Base-by-base conservation (phyloP, 1,284 basidiomycete genomes). In the Apiotrichum domesticum region DNA sequence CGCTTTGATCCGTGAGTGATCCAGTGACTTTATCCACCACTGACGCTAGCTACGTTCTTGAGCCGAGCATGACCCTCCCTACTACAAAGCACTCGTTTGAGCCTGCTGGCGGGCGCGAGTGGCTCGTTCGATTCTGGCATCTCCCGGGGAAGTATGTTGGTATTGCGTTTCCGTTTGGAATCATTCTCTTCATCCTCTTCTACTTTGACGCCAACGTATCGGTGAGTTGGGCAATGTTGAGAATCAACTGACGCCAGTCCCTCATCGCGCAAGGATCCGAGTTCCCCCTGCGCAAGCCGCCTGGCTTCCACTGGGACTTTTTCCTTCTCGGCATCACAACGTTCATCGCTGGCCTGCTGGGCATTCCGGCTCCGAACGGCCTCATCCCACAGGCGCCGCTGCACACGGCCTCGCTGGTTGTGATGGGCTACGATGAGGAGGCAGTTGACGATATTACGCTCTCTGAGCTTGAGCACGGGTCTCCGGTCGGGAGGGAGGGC, bases 351-450 rank as follows among this genome's bases (percentile, higher is more conserved):
- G 94, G 92, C 0, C 78, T 98, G 15, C 80, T 98, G 3, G 94
- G 94, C 14, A 71, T 96, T 3, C 93, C 94, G 0, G 93, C 94
- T 0, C 94, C 94, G 0, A 97, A 98, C 67, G 94, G 74, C 3
- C 81, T 95, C 29, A 96, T 98, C 49, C 94, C 94, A 0, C 95
- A 98, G 76, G 94, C 95, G 1, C 95, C 94, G 0, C 88, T 96
- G 32, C 93, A 97, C 68, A 97, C 94, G 0, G 83, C 85, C 11
- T 88, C 90, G 6, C 83, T 98, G 0, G 80, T 88, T 14, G 82
- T 95, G 42, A 86, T 90, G 81, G 85, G 86, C 1, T 67, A 70
- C 57, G 39, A 84, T 80, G 77, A 81, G 21, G 65, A 72, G 8
- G 81, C 81, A 34, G 79, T 41, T 10, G 55, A 51, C 7, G 59